Evolutionary conservation across 805 yeast species (phyloP), one percentile per base, ranked within the genome.

Genomic region (Starmerella roubikii): DNA sequence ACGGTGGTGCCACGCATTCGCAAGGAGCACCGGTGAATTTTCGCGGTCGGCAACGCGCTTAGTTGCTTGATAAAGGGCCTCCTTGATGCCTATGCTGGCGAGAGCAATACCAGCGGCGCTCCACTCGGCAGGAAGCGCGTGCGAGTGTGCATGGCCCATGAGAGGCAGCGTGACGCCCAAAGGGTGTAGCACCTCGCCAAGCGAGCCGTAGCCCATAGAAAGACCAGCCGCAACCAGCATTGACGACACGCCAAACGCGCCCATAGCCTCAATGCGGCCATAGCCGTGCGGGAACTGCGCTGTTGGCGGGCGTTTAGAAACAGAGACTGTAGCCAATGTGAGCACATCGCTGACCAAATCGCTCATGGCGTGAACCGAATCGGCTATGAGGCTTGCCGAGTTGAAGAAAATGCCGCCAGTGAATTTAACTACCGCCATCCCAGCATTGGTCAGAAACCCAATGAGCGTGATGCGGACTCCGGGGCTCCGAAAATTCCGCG

Each of bases 1-100:
- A 46, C 98, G 69, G 56, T 91, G 98, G 58, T 91, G 98, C 97
- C 98, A 91, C 3, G 98, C 98, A 55, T 91, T 91, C 3, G 98
- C 98, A 35, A 83, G 75, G 34, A 91, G 67, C 3, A 91, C 97
- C 46, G 84, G 83, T 0, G 95, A 84, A 54, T 82, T 80, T 22
- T 83, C 71, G 44, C 70, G 65, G 35, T 67, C 65, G 1, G 96
- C 98, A 18, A 91, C 74, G 44, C 74, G 73, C 60, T 77, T 69
- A 0, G 98, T 91, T 11, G 83, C 80, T 42, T 74, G 74, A 60
- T 74, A 91, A 30, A 91, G 72, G 71, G 93, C 73, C 58, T 91
- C 98, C 55, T 91, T 91, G 30, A 85, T 71, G 3, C 68, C 72
- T 43, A 91, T 83, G 1, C 95, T 83, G 1, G 76, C 95, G 41